These are phyloP conservation scores for Sporothrix sp. DNA, from an alignment of 2,329 filamentous ascomycete species.

Conservation along the genomic window DNA sequence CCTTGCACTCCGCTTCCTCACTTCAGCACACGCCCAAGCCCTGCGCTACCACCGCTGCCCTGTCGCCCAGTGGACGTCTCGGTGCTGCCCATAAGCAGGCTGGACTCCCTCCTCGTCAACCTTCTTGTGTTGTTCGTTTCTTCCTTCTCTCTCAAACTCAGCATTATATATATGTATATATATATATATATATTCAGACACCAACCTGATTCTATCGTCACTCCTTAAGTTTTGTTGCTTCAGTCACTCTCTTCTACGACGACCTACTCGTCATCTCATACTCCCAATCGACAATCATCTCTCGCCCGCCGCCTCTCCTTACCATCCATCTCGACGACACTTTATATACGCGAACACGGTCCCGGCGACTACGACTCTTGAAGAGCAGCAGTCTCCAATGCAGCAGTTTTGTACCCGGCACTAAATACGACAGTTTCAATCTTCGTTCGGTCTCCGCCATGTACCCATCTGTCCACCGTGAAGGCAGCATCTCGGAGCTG, in stretches of 20 bases:
- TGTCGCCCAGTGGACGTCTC: neutral
- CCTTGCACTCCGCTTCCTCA: neutral
- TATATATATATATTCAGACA: no score
- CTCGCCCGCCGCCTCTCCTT: neutral
- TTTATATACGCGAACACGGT: neutral
- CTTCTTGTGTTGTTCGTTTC: constrained; percentile 2
- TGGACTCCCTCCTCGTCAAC: constrained; percentile 7
- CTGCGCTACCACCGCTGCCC: constrained; percentile 13
- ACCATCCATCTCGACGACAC: neutral
- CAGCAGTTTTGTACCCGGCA: neutral
- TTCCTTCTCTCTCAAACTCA: constrained; percentile 3
- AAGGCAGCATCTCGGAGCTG: constrained; percentile 30
- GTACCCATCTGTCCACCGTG: constrained; percentile 9
- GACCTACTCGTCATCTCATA: neutral
- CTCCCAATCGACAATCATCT: neutral
- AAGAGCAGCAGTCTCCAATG: neutral
- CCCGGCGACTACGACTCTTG: neutral
- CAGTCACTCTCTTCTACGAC: constrained; percentile 1
- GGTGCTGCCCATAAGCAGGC: constrained; percentile 12
- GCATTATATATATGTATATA: neutral
- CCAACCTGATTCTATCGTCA: constrained; percentile 10
- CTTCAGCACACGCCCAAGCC: constrained; percentile 9
- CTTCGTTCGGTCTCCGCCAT: constrained; percentile 8
- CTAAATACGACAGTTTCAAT: neutral
- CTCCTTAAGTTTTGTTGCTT: constrained; percentile 15